Percentiles rank a stretch among this genome's conserved stretches.
Evolutionary conservation across 768 basidiomycete genomes (phyloP).

Genomic region (Tremella fuciformis): DNA sequence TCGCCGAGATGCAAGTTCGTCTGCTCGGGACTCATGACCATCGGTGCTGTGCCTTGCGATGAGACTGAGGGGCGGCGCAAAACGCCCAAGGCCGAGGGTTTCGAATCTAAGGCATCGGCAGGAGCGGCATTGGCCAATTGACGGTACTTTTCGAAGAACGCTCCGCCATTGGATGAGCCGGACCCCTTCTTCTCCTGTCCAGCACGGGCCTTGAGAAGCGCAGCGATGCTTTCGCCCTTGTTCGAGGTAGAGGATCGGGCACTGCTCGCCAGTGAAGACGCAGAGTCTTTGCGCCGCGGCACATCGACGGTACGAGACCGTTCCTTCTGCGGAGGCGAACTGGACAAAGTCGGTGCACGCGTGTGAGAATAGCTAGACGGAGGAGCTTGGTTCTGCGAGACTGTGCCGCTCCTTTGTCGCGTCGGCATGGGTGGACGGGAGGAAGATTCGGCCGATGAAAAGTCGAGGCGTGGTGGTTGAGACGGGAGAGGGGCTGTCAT

Average conservation of each 20-base stretch:
- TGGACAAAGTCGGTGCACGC: slow-evolving; percentile 8
- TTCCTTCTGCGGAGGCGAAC: slow-evolving; percentile 10
- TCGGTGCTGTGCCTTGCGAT: neutral
- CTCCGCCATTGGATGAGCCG: slow-evolving; percentile 13
- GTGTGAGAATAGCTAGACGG: neutral
- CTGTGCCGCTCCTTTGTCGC: slow-evolving; percentile 13
- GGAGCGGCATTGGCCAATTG: slow-evolving; percentile 25
- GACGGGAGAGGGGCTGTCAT: slow-evolving; percentile 18
- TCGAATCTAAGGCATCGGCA: neutral
- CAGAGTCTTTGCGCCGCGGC: slow-evolving; percentile 19
- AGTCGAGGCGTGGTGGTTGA: slow-evolving; percentile 18
- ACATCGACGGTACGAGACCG: slow-evolving; percentile 3
- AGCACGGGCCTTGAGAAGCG: slow-evolving; percentile 21
- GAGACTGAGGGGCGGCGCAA: neutral
- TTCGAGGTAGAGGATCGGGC: slow-evolving; percentile 8
- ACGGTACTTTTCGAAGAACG: slow-evolving; percentile 44
- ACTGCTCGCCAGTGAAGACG: slow-evolving; percentile 13
- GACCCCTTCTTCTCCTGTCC: slow-evolving; percentile 14
- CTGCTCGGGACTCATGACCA: slow-evolving; percentile 27
- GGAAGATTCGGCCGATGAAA: slow-evolving; percentile 14
- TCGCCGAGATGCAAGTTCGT: slow-evolving; percentile 20
- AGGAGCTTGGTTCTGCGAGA: slow-evolving; percentile 5
- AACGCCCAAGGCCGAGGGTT: neutral
- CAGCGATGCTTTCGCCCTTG: slow-evolving; percentile 21
- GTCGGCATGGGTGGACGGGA: slow-evolving; percentile 5